Evolutionary conservation across 352 stramenopile genomes (phyloP).

Genomic region (Phytophthora sansomeana): DNA sequence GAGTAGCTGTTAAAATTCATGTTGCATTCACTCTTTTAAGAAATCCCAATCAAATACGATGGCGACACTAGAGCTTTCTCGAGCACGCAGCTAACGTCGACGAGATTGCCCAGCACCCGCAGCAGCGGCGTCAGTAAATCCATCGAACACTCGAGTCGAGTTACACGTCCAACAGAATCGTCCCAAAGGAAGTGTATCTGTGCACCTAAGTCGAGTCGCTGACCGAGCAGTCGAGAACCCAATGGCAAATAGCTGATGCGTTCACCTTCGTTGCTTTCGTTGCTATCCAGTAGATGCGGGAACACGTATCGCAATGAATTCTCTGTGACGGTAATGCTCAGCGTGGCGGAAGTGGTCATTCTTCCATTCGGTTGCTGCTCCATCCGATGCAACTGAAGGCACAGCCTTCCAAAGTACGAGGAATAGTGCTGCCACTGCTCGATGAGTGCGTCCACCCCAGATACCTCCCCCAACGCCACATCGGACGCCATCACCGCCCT

Average conservation of each 20-base stretch:
- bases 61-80: constrained; percentile 21
- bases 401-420: constrained; percentile 24
- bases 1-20: too few relatives aligned
- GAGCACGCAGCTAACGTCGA: constrained; percentile 18
- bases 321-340: constrained; percentile 28
- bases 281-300: constrained; percentile 11
- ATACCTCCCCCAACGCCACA: constrained; percentile 24
- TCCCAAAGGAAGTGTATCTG: constrained; percentile 26
- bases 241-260: not conserved
- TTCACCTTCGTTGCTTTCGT: not conserved
- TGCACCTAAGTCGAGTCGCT: constrained; percentile 11
- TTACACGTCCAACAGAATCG: constrained; percentile 3
- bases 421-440: constrained; percentile 47
- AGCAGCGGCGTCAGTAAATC: constrained; percentile 27
- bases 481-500: constrained; percentile 24
- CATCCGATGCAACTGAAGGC: constrained; percentile 37
- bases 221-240: constrained; percentile 5
- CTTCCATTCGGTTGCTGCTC: constrained; percentile 10
- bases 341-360: constrained; percentile 8
- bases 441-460: constrained; percentile 19
- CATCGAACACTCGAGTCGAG: constrained; percentile 10
- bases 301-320: constrained; percentile 22
- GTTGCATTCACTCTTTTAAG: too few relatives aligned
- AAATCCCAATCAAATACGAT: constrained; percentile 10
- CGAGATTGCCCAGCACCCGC: constrained; percentile 18